Conservation (phyloP, 192 early-diverging fungal species). For the Lobulomyces angularis region DNA sequence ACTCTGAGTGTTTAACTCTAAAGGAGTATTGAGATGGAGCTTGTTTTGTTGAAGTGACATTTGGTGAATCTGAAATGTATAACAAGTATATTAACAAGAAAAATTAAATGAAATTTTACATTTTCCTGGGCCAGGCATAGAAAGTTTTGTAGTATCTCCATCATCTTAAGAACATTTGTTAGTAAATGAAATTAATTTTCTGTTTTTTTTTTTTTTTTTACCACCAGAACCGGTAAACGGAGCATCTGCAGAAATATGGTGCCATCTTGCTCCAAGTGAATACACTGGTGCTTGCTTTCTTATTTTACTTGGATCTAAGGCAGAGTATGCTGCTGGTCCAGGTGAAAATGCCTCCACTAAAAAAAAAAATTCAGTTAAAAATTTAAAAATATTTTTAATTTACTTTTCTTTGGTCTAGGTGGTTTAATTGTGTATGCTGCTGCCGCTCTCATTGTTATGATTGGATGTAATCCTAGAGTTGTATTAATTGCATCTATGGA, state of each 20-base stretch:
- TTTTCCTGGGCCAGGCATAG: conserved; percentile 42
- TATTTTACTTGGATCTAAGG: conserved; percentile 34
- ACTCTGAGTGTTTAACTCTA: conserved; percentile 42
- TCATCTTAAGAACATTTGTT: conserved; percentile 20
- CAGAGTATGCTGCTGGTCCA: conserved; percentile 38
- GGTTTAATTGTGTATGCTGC: conserved; percentile 44
- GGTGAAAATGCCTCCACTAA: conserved; percentile 40
- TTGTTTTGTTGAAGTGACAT: conserved; percentile 25
- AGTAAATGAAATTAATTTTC: conserved; percentile 9
- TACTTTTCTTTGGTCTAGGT: conserved; percentile 34
- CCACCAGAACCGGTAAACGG: conserved; percentile 16
- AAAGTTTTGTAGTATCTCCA: conserved; percentile 13
- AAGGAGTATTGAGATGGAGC: conserved; percentile 36
- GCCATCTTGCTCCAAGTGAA: conserved; percentile 34
- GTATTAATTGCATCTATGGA: conserved; percentile 24
- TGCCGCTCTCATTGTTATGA: conserved; percentile 31
- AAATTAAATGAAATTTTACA: conserved; percentile 12
- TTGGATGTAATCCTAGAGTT: conserved; percentile 38
- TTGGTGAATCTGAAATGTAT: conserved; percentile 24
- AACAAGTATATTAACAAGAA: not conserved
- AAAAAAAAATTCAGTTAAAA: conserved; percentile 1
- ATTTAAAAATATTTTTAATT: not conserved
- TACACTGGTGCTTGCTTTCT: conserved; percentile 38
- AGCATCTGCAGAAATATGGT: conserved; percentile 14
- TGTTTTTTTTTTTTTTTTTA: conserved; percentile 6